Base-by-base conservation (phyloP, 306 rosid genomes). In the Sophora flavescens region DNA sequence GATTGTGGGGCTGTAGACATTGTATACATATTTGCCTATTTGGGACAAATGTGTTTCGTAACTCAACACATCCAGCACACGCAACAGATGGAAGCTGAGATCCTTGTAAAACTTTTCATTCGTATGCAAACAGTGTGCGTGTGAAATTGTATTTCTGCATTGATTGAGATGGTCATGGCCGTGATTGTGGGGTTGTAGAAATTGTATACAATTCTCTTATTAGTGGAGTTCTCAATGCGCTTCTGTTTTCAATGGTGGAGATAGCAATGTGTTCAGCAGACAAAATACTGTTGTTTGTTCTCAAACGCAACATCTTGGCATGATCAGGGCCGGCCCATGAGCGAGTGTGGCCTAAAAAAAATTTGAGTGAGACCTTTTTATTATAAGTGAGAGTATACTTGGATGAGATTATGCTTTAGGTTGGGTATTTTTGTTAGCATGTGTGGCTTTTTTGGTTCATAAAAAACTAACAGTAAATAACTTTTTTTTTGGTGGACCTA, bases 51-150 rank as follows among this genome's bases (percentile, higher is more conserved):
- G 51, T 61, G 51, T 69, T 47, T 26, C 59, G 17, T 22, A 48
- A 18, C 11, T 39, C 9, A 11, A 60, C 33, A 68, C 56, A 33
- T 18, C 36, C 75, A 17, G 13, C 39, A 52, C 42, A 6, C 45
- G 16, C 38, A 44, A 38, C 72, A 75, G 48, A 60, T 33, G 74
- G 68, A 58, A 54, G 28, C 50, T 56, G 50, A 48, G 47, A 50
- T 41, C 71, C 52, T 17, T 44, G 76, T 39, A 10, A 26, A 77
- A 4, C 1, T 71, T 73, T 78, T 72, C 60, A 33, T 10, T 78
- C 53, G 8, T 42, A 6, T 77, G 62, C 68, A 70, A 38, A 38
- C 57, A 39, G 14, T 42, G 26, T 42, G 41, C 6, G 15, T 35
- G 41, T 62, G 70, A 22, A 60, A 6, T 48, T 57, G 75, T 59